phyloP scores from a whole-genome alignment of 2,329 filamentous ascomycete genomes.

The Scedosporium apiospermum region DNA sequence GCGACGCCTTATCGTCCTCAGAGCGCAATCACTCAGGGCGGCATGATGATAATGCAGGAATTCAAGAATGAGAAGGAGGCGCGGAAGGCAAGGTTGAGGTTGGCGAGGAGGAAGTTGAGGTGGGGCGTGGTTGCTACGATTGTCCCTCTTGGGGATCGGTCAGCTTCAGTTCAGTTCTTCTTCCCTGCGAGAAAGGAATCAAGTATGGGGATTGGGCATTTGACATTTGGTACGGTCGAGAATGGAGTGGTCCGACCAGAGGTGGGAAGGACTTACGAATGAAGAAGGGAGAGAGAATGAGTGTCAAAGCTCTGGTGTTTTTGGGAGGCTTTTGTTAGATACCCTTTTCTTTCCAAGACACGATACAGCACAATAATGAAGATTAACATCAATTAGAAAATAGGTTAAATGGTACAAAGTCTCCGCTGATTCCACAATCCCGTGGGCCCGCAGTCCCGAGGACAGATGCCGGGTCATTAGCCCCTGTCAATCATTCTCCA shows the following conservation, averaged over 20 bases:
- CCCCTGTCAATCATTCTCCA: no score
- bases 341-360: neutral
- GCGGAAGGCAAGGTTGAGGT: neutral
- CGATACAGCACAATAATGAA: neutral
- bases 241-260: neutral
- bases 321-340: neutral
- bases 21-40: neutral
- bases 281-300: neutral
- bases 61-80: neutral
- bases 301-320: neutral
- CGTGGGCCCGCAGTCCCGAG: neutral
- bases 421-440: neutral
- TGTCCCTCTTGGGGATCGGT: neutral
- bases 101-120: conserved; percentile 1
- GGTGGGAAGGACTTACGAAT: neutral
- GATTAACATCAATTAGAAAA: neutral
- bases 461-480: no score
- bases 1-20: neutral
- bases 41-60: neutral
- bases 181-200: neutral
- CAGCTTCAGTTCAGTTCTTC: neutral
- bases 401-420: neutral
- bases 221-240: conserved; percentile 2
- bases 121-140: neutral
- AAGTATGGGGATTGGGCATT: neutral